Evolutionary conservation across 306 rosid genomes (phyloP).

Genomic region (Alnus rubra): DNA sequence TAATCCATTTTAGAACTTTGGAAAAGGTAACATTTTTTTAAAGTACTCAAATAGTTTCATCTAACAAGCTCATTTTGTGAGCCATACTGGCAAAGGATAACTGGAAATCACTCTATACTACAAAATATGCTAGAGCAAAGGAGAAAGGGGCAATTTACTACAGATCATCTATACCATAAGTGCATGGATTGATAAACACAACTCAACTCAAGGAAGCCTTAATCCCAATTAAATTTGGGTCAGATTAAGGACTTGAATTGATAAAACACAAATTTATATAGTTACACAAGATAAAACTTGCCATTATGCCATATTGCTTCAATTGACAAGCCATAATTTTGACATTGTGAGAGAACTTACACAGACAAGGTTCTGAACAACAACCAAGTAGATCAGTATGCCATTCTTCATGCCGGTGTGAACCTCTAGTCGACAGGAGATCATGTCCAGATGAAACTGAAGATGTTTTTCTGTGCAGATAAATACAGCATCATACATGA

Average conservation of each 20-base stretch:
- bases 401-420: conserved; percentile 75
- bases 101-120: not conserved
- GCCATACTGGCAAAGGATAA: not conserved
- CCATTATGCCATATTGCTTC: not conserved
- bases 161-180: not conserved
- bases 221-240: no score
- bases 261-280: not conserved
- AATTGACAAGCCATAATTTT: conserved; percentile 16
- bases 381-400: conserved; percentile 92
- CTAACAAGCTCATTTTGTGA: not conserved
- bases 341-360: conserved; percentile 54
- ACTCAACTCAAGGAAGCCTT: not conserved
- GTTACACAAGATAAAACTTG: not conserved
- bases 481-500: conserved; percentile 21
- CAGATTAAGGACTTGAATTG: not conserved
- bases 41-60: not conserved
- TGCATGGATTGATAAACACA: not conserved
- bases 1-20: not conserved
- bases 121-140: not conserved
- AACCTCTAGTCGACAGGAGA: conserved; percentile 59
- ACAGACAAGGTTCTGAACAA: conserved; percentile 87
- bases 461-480: conserved; percentile 46
- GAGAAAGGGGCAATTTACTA: not conserved
- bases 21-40: not conserved
- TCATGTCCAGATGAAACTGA: conserved; percentile 67